These are phyloP conservation scores for Euphorbia lathyris DNA, from an alignment of 345 rosid species.

Conservation along the genomic window DNA sequence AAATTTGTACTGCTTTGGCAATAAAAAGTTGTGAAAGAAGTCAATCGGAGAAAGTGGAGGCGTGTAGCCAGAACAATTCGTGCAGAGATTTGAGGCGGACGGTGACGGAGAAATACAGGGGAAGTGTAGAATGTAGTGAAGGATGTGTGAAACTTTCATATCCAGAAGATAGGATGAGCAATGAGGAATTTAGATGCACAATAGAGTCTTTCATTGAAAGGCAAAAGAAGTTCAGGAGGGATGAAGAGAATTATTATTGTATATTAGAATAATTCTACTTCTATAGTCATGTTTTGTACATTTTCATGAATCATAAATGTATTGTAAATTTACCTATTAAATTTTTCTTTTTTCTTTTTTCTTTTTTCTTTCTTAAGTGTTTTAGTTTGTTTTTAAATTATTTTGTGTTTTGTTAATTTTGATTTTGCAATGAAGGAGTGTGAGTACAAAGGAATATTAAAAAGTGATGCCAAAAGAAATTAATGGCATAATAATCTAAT, in stretches of 20 bases:
- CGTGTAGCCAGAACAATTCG: constrained; percentile 15
- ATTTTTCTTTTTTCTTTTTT: background rate
- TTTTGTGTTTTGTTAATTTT: background rate
- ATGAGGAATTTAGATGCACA: constrained; percentile 58
- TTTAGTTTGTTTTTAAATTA: background rate
- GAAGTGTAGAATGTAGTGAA: constrained; percentile 26
- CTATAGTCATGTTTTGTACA: constrained; percentile 14
- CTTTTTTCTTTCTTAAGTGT: background rate
- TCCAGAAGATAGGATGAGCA: constrained; percentile 65
- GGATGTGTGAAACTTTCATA: constrained; percentile 26
- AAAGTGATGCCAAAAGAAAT: background rate
- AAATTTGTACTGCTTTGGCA: constrained; percentile 10
- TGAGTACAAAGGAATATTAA: background rate
- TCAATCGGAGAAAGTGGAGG: constrained; percentile 48
- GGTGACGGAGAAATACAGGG: constrained; percentile 41
- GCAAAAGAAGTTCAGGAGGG: constrained; percentile 64
- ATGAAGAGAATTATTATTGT: constrained; percentile 48
- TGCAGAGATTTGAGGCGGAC: constrained; percentile 44
- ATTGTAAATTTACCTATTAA: constrained; percentile 9
- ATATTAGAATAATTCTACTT: constrained; percentile 2
- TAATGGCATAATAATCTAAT: background rate
- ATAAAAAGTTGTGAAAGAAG: constrained; percentile 39
- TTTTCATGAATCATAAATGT: constrained; percentile 16
- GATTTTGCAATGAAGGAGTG: background rate
- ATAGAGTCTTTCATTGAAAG: constrained; percentile 77